These are phyloP conservation scores for Turnera subulata DNA, from an alignment of 345 rosid genomes.

Conservation along the genomic window DNA sequence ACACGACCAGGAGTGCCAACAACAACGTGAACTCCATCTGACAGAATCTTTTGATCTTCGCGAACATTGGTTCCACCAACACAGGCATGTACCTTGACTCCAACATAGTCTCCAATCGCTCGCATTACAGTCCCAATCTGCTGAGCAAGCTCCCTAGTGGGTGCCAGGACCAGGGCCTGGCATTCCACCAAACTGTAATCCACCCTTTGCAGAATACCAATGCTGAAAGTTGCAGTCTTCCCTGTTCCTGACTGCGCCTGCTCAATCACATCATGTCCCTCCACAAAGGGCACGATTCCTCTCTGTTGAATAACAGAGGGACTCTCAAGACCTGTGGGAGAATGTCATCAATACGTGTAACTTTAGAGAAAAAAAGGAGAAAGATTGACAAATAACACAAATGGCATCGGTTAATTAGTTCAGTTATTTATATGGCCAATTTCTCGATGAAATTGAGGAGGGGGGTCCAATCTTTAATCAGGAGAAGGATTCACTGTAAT, in stretches of 20 bases:
- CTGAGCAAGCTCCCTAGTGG: constrained; percentile 87
- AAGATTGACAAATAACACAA: too few relatives aligned
- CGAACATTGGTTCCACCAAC: constrained; percentile 96
- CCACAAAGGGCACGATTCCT: constrained; percentile 85
- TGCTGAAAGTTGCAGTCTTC: constrained; percentile 91
- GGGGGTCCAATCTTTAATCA: too few relatives aligned
- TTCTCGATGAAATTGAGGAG: too few relatives aligned
- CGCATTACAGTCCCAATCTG: constrained; percentile 83
- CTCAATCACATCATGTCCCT: constrained; percentile 89
- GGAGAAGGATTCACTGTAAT: too few relatives aligned
- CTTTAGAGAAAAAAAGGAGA: too few relatives aligned
- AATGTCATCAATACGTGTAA: too few relatives aligned
- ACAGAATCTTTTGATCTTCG: constrained; percentile 79
- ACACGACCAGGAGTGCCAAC: constrained; percentile 99
- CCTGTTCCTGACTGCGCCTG: constrained; percentile 99
- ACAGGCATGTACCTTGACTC: constrained; percentile 79
- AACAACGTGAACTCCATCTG: constrained; percentile 64
- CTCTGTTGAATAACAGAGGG: constrained; percentile 97
- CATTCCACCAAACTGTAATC: constrained; percentile 59
- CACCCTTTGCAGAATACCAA: constrained; percentile 76
- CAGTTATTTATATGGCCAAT: too few relatives aligned
- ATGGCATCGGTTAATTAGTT: too few relatives aligned
- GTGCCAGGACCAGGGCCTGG: constrained; percentile 92
- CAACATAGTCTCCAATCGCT: constrained; percentile 67
- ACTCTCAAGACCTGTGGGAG: constrained; percentile 89